Percentiles rank a stretch among this genome's conserved stretches.
These are phyloP conservation scores for Penicillium sp. DNA, from an alignment of 2,329 filamentous ascomycete genomes.

Conservation along the genomic window DNA sequence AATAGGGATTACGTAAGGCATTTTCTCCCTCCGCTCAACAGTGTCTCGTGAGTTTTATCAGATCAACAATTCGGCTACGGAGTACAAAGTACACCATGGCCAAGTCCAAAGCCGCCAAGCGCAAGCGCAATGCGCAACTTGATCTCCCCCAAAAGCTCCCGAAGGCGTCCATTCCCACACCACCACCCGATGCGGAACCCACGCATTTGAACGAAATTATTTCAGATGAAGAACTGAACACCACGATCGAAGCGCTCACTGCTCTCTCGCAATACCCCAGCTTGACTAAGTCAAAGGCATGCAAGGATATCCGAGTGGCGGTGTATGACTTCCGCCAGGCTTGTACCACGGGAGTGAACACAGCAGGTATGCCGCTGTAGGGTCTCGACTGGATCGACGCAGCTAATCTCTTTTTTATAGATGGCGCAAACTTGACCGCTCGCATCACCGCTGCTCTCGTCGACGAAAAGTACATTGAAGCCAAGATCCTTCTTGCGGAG, in stretches of 20 bases:
- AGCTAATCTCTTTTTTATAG: constrained; percentile 29
- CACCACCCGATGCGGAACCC: constrained; percentile 31
- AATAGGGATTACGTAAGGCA: background rate
- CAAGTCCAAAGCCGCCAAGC: constrained; percentile 34
- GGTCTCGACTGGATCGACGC: constrained; percentile 7
- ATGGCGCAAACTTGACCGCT: constrained; percentile 65
- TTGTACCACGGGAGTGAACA: constrained; percentile 67
- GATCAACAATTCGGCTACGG: background rate
- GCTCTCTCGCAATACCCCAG: constrained; percentile 61
- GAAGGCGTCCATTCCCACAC: constrained; percentile 22
- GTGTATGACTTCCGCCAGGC: constrained; percentile 71
- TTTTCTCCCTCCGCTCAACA: background rate
- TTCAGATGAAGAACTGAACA: constrained; percentile 64
- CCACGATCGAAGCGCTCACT: constrained; percentile 65
- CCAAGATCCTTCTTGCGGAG: constrained; percentile 66
- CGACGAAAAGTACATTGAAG: constrained; percentile 67
- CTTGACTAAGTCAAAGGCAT: constrained; percentile 68
- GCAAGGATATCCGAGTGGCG: constrained; percentile 66
- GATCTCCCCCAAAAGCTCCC: constrained; percentile 28
- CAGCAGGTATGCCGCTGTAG: constrained; percentile 45
- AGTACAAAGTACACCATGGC: constrained; percentile 18
- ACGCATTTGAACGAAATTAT: constrained; percentile 30
- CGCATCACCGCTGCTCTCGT: constrained; percentile 66
- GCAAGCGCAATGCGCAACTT: constrained; percentile 32
- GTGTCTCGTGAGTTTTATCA: background rate